Percentiles rank a stretch among this genome's conserved stretches.
Evolutionary conservation across 192 early-diverging fungal genomes (phyloP).

Genomic region (Allomyces arbusculus): DNA sequence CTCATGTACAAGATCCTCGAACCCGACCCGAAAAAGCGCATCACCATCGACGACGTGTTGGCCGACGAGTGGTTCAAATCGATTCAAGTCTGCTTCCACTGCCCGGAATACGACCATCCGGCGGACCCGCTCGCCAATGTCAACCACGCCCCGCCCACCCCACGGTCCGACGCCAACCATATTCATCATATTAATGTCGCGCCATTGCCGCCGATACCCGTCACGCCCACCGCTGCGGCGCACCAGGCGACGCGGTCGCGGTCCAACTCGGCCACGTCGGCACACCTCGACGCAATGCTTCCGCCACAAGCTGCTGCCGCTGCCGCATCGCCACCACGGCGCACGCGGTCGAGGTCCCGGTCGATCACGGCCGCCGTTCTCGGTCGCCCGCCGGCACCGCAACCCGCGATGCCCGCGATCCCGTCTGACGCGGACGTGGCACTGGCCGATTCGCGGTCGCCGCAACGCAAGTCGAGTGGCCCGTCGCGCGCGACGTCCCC

Average conservation of each 20-base stretch:
- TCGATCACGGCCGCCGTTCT: no score
- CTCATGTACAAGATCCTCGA: constrained; percentile 64
- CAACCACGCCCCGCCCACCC: not conserved
- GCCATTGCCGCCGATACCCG: no score
- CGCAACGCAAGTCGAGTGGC: no score
- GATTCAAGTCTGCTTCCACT: constrained; percentile 34
- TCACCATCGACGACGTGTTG: constrained; percentile 48
- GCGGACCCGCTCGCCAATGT: not conserved
- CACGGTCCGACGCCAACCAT: not conserved
- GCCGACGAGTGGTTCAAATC: constrained; percentile 53
- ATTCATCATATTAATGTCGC: no score
- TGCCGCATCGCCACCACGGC: constrained; percentile 3
- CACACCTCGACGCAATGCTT: not conserved
- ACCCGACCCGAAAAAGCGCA: constrained; percentile 50
- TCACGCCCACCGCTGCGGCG: not conserved
- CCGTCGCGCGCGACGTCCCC: no score
- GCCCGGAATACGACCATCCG: not conserved
- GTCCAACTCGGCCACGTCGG: not conserved
- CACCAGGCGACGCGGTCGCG: not conserved
- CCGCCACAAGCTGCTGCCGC: constrained; percentile 9
- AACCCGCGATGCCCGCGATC: no score
- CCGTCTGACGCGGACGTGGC: no score
- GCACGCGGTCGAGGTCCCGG: no score
- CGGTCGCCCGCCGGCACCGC: no score
- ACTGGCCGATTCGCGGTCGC: no score